Percentiles rank a stretch among this genome's conserved stretches.
Conservation (phyloP, 2,329 filamentous ascomycete species). For the Fusarium buharicum region DNA sequence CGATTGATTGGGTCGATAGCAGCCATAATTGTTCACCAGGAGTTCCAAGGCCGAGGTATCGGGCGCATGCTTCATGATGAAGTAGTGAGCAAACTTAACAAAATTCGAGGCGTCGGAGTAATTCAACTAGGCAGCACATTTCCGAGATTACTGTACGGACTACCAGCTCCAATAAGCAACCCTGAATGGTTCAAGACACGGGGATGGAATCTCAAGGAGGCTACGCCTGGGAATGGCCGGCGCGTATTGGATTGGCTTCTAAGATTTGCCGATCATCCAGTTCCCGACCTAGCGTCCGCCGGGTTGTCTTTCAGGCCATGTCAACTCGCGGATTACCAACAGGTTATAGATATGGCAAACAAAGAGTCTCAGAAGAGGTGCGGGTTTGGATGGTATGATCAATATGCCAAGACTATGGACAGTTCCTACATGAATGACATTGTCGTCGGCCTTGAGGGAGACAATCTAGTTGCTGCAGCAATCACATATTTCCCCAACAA, state of each 20-base stretch:
- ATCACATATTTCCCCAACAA: conserved; percentile 63
- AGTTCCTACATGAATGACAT: conserved; percentile 62
- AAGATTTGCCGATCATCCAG: conserved; percentile 61
- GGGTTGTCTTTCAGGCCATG: conserved; percentile 59
- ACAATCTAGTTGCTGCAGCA: conserved; percentile 62
- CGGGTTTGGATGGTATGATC: conserved; percentile 68
- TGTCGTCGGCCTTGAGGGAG: conserved; percentile 62
- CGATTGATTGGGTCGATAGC: conserved; percentile 67
- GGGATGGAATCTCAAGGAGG: conserved; percentile 62
- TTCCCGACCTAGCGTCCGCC: conserved; percentile 52
- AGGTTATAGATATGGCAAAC: conserved; percentile 62
- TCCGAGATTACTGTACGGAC: conserved; percentile 66
- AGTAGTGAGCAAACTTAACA: conserved; percentile 60
- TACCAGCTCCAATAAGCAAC: conserved; percentile 56
- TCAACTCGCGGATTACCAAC: conserved; percentile 57
- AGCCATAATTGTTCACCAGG: conserved; percentile 61
- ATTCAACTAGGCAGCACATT: conserved; percentile 69
- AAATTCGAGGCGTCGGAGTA: conserved; percentile 62
- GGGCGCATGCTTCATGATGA: conserved; percentile 64
- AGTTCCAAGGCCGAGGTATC: conserved; percentile 61
- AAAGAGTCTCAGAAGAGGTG: conserved; percentile 58
- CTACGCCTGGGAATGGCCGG: conserved; percentile 59
- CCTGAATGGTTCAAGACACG: conserved; percentile 65
- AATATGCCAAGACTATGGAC: conserved; percentile 63
- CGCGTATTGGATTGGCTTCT: conserved; percentile 65